Percentiles rank a stretch among this genome's conserved stretches.
Evolutionary conservation across 345 rosid genomes (phyloP).

Genomic region (Punica granatum): DNA sequence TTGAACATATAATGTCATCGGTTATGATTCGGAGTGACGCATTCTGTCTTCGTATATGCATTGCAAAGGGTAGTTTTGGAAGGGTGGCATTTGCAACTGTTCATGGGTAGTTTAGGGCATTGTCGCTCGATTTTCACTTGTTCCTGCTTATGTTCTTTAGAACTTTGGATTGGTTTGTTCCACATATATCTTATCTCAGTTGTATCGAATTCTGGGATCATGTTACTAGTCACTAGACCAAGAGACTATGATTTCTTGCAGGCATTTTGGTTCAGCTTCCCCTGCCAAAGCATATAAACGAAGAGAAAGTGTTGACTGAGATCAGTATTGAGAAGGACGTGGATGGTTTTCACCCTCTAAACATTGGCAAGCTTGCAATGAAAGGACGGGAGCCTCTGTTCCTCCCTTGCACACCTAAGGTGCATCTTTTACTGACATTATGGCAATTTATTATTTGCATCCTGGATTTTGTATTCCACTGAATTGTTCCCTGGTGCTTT

Average conservation of each 20-base stretch:
- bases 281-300: slow-evolving; percentile 73
- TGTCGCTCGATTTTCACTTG: background rate
- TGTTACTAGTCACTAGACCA: background rate
- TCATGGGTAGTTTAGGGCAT: no score
- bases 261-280: slow-evolving; percentile 96
- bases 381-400: slow-evolving; percentile 93
- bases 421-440: slow-evolving; percentile 15
- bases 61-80: background rate
- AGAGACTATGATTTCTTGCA: slow-evolving; percentile 12
- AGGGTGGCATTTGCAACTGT: background rate
- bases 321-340: slow-evolving; percentile 81
- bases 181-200: background rate
- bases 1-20: background rate
- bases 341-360: slow-evolving; percentile 95
- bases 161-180: background rate
- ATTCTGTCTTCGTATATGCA: background rate
- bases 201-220: background rate
- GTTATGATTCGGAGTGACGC: background rate
- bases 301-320: slow-evolving; percentile 72
- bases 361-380: slow-evolving; percentile 95
- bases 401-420: slow-evolving; percentile 96
- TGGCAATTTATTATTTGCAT: background rate
- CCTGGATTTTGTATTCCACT: background rate
- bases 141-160: background rate
- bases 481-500: background rate